Conservation (phyloP, 2,329 filamentous ascomycete species). For the Colletotrichum sp. region DNA sequence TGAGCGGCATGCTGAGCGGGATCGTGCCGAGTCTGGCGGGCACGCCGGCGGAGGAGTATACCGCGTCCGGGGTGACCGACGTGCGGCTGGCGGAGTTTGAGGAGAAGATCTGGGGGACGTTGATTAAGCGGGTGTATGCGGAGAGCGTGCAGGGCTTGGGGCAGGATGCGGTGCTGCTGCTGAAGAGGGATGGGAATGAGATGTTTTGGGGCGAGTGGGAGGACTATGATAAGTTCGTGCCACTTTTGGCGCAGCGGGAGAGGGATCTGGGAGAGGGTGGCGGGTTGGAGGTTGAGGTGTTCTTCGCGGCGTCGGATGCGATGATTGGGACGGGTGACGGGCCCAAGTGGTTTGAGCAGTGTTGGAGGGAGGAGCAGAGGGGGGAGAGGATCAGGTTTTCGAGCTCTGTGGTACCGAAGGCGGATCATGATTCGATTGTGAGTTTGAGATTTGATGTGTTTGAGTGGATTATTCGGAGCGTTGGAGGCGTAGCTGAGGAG, state of each 20-base stretch:
- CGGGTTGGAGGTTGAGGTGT: constrained; percentile 28
- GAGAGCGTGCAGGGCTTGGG: constrained; percentile 29
- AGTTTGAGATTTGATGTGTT: background rate
- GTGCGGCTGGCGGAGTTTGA: constrained; percentile 23
- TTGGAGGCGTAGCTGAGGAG: background rate
- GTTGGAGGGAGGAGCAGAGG: constrained; percentile 23
- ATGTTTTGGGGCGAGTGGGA: constrained; percentile 33
- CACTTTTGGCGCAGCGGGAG: constrained; percentile 23
- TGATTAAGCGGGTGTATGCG: constrained; percentile 27
- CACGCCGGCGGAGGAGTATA: background rate
- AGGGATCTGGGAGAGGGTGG: background rate
- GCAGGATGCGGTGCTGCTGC: constrained; percentile 30
- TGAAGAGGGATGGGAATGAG: constrained; percentile 25
- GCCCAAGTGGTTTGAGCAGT: constrained; percentile 31
- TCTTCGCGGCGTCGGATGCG: constrained; percentile 31
- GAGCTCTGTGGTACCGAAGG: constrained; percentile 24
- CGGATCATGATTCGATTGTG: constrained; percentile 27
- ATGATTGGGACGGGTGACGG: constrained; percentile 31
- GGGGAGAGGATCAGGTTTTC: constrained; percentile 23
- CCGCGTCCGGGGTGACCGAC: background rate
- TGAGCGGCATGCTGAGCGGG: background rate
- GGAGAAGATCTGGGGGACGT: constrained; percentile 17
- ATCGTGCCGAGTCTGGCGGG: background rate
- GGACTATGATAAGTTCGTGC: constrained; percentile 32
- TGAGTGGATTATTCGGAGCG: background rate